These are phyloP conservation scores for Apiospora phragmitis DNA, from an alignment of 2,329 filamentous ascomycete species.

Conservation along the genomic window DNA sequence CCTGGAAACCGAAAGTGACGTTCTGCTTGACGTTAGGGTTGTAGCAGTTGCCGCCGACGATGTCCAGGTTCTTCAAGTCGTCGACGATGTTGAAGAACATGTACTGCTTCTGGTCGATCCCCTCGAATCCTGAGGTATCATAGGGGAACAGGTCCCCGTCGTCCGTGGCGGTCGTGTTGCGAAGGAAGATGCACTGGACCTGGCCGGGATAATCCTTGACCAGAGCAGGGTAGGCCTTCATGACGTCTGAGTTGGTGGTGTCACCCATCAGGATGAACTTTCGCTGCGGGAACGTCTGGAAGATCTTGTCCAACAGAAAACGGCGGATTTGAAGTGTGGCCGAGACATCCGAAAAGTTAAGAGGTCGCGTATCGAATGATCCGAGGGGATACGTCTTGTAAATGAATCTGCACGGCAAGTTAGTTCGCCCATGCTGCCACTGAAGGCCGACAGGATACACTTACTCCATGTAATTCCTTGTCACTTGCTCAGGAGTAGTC, in stretches of 20 bases:
- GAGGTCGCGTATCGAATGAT: constrained; percentile 74
- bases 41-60: constrained; percentile 66
- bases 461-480: constrained; percentile 73
- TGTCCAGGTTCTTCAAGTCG: constrained; percentile 66
- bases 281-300: constrained; percentile 72
- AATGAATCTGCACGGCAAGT: constrained; percentile 54
- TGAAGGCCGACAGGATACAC: neutral
- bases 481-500: constrained; percentile 76
- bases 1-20: constrained; percentile 69
- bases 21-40: constrained; percentile 68
- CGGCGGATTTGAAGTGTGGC: constrained; percentile 72
- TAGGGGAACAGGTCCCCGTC: constrained; percentile 69
- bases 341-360: constrained; percentile 77
- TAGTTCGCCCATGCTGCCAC: neutral
- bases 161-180: constrained; percentile 74
- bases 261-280: constrained; percentile 78
- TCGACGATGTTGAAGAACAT: constrained; percentile 80
- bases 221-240: constrained; percentile 64
- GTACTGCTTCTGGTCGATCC: constrained; percentile 64
- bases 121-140: constrained; percentile 70
- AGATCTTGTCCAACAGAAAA: constrained; percentile 69
- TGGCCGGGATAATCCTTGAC: constrained; percentile 67
- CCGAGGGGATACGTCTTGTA: constrained; percentile 76
- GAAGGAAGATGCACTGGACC: constrained; percentile 75
- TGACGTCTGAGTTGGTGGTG: constrained; percentile 75